Evolutionary conservation across 164 flowering plant species (phyloP).

Genomic region (Magnolia kwangsiensis): DNA sequence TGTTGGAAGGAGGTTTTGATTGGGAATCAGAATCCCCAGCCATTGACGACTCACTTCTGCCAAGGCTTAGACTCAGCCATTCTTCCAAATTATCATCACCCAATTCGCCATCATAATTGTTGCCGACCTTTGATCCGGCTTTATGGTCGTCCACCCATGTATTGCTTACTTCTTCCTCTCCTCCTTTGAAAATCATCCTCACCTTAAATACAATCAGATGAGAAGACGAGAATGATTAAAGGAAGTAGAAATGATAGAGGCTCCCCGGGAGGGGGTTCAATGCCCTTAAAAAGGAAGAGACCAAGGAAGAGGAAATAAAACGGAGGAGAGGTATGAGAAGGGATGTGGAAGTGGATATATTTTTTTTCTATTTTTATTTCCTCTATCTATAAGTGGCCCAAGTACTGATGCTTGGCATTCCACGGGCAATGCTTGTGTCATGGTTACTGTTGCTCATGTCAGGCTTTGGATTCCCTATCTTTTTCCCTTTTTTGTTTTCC

Average conservation of each 20-base stretch:
- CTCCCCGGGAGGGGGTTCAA: constrained; percentile 13
- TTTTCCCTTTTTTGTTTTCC: constrained; percentile 6
- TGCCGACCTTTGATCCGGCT: constrained; percentile 7
- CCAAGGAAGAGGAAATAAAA: constrained; percentile 7
- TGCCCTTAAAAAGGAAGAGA: constrained; percentile 24
- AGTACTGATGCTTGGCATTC: constrained; percentile 28
- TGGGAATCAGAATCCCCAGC: constrained; percentile 22
- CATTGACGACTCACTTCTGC: constrained; percentile 17
- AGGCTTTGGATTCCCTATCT: constrained; percentile 26
- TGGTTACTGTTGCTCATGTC: constrained; percentile 29
- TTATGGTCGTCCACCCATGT: constrained; percentile 13
- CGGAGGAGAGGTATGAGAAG: constrained; percentile 17
- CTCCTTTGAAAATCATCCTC: constrained; percentile 19
- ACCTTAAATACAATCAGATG: constrained; percentile 1
- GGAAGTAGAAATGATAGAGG: constrained; percentile 10
- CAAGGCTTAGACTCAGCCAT: constrained; percentile 47
- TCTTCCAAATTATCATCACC: constrained; percentile 18
- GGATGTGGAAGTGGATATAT: constrained; percentile 22
- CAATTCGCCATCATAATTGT: constrained; percentile 3
- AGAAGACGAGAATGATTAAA: constrained; percentile 1
- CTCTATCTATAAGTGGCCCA: constrained; percentile 24
- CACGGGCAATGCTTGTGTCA: constrained; percentile 43
- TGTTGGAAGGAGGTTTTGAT: constrained; percentile 27
- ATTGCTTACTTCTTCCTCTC: constrained; percentile 18
- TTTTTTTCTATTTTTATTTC: constrained; percentile 22